phyloP scores from a whole-genome alignment of 805 yeast species.

The Candida krabiensis region DNA sequence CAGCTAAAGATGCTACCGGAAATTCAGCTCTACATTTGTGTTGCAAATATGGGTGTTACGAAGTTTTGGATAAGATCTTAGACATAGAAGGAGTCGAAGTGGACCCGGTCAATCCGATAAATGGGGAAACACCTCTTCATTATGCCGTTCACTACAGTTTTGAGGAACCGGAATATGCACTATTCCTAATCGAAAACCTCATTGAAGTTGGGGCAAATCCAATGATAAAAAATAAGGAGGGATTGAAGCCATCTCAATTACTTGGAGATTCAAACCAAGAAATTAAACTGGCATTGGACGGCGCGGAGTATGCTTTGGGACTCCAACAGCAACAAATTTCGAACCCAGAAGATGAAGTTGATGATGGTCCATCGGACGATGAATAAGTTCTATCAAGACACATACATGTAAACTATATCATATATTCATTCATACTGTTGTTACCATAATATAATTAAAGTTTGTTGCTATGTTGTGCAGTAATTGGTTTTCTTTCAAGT shows the following conservation, averaged over 20 bases:
- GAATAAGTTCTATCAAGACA: constrained; percentile 17
- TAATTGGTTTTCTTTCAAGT: background rate
- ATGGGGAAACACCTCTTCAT: constrained; percentile 90
- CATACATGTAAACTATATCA: too few relatives aligned
- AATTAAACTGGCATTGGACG: constrained; percentile 64
- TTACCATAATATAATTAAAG: too few relatives aligned
- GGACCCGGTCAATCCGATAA: constrained; percentile 69
- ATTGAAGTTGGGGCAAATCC: constrained; percentile 93
- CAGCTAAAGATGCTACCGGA: constrained; percentile 72
- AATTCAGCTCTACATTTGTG: constrained; percentile 83
- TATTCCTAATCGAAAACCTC: constrained; percentile 72
- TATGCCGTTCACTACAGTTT: constrained; percentile 73
- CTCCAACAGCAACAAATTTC: constrained; percentile 38
- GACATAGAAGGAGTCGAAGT: constrained; percentile 91
- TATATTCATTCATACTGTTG: too few relatives aligned
- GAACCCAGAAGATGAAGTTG: constrained; percentile 38
- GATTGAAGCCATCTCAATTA: constrained; percentile 75
- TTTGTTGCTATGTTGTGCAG: background rate
- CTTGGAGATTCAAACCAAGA: constrained; percentile 51
- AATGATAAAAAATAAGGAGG: constrained; percentile 53
- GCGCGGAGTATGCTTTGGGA: constrained; percentile 76
- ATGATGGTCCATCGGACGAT: constrained; percentile 32
- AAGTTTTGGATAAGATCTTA: constrained; percentile 74
- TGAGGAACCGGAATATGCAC: constrained; percentile 84
- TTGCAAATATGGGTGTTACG: constrained; percentile 80